Base-by-base conservation (phyloP, 495 filamentous ascomycete species). In the Poronia punctata region DNA sequence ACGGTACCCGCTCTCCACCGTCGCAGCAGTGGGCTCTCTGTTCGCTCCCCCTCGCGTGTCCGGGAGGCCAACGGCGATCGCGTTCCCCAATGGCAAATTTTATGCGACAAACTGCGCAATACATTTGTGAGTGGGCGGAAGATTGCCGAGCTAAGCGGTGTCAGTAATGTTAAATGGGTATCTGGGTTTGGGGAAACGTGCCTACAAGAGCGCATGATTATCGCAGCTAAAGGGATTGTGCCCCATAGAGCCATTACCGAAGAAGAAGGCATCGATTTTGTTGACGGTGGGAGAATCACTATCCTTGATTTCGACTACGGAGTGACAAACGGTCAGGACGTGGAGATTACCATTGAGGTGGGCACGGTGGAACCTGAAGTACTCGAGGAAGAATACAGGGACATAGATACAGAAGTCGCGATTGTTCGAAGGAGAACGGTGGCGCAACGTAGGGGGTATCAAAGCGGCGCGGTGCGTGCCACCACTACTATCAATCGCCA, bases 281-380 rank as follows among this genome's bases (percentile, higher is more conserved):
- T 89, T n/a, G 86, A 89, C 48, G 85, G 86, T 17, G 86, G 86
- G 14, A 73, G 86, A 48, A 64, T 93, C n/a, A 74, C 80, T 8
- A 59, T 93, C 6, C 63, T 89, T 33, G 86, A 92, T 54, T 92
- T 93, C 49, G 70, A 78, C 38, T 79, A 83, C 42, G 62, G 72
- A 7, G 45, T 69, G 9, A 58, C 41, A 3, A 65, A 84, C 59
- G 83, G 83, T 5, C 54, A 64, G 19, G 60, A 64, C 12, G 57
- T 54, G 2, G 73, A 82, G 45, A 51, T 83, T 17, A 78, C 68
- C 2, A 81, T 93, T 45, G 86, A 92, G 57, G 76, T 92, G 39
- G 86, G 86, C 3, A 78, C 79, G 31, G 71, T 69, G 28, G 75
- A 74, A 38, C 79, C 78, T 9, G 83, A 85, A 61, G 64, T 76